Evolutionary conservation across 352 stramenopile species (phyloP).

Genomic region (Globisporangium nagaii): DNA sequence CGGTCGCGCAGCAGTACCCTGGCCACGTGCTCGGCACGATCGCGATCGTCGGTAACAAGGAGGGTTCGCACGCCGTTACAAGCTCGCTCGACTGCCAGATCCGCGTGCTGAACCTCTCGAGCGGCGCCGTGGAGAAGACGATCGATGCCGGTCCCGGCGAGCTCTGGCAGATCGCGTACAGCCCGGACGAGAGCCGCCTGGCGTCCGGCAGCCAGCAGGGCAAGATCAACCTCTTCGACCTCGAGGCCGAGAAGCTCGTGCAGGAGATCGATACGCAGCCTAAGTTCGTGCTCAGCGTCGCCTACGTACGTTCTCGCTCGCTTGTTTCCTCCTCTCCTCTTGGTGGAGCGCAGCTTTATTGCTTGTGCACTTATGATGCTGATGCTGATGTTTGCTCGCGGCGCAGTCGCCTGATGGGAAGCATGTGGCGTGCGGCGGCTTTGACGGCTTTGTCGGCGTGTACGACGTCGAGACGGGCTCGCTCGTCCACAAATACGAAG

Average conservation of each 20-base stretch:
- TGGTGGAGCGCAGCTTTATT: neutral
- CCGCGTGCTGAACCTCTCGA: slow-evolving; percentile 68
- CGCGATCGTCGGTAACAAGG: slow-evolving; percentile 78
- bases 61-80: slow-evolving; percentile 65
- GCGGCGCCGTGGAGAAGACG: slow-evolving; percentile 69
- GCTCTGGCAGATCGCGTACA: slow-evolving; percentile 86
- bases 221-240: slow-evolving; percentile 86
- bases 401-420: slow-evolving; percentile 74
- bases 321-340: too few relatives aligned
- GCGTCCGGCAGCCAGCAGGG: slow-evolving; percentile 78
- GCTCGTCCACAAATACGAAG: slow-evolving; percentile 84
- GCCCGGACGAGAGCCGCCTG: slow-evolving; percentile 74
- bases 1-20: slow-evolving; percentile 77
- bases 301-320: slow-evolving; percentile 71
- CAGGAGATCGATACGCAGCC: slow-evolving; percentile 64
- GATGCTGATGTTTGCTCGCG: neutral
- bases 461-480: slow-evolving; percentile 77
- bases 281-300: slow-evolving; percentile 77
- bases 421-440: slow-evolving; percentile 73
- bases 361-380: slow-evolving; percentile 3
- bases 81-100: slow-evolving; percentile 85
- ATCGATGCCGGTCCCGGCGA: slow-evolving; percentile 84
- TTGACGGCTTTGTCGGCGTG: slow-evolving; percentile 81
- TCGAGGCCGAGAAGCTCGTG: slow-evolving; percentile 73
- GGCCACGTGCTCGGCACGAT: slow-evolving; percentile 84